These are phyloP conservation scores for Aureobasidium mangrovei DNA, from an alignment of 2,329 filamentous ascomycete species.

Conservation along the genomic window DNA sequence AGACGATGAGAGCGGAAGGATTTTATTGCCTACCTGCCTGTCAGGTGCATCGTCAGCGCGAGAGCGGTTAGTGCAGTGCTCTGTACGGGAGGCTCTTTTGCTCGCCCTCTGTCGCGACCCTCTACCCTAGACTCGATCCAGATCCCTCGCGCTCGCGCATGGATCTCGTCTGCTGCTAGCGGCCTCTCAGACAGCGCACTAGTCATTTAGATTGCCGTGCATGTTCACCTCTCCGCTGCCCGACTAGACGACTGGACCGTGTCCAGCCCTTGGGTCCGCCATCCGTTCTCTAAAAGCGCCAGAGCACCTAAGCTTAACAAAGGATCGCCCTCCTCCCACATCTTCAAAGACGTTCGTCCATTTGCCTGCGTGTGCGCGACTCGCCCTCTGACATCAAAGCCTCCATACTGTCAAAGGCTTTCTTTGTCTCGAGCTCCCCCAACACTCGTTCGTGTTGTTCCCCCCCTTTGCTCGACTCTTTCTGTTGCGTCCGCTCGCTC, in stretches of 20 bases:
- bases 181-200: constrained; percentile 34
- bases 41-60: constrained; percentile 2
- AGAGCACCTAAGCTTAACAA: constrained; percentile 42
- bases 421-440: constrained; percentile 2
- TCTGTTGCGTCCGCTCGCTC: constrained; percentile 1
- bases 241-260: constrained; percentile 31
- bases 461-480: constrained; percentile 9
- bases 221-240: constrained; percentile 28
- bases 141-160: constrained; percentile 34
- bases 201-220: constrained; percentile 34
- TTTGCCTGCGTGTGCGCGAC: constrained; percentile 12
- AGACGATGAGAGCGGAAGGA: constrained; percentile 4
- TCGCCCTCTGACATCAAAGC: background rate
- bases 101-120: background rate
- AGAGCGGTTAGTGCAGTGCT: background rate
- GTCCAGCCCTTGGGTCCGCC: constrained; percentile 39
- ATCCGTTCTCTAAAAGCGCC: constrained; percentile 34
- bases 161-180: constrained; percentile 30
- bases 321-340: constrained; percentile 37
- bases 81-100: constrained; percentile 11
- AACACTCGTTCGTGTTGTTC: background rate
- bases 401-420: background rate
- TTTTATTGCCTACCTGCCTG: constrained; percentile 1
- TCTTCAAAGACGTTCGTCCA: constrained; percentile 15
- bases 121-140: constrained; percentile 27